Conservation (phyloP, 1,284 basidiomycete species). For the Crucibulum cyathiforme region DNA sequence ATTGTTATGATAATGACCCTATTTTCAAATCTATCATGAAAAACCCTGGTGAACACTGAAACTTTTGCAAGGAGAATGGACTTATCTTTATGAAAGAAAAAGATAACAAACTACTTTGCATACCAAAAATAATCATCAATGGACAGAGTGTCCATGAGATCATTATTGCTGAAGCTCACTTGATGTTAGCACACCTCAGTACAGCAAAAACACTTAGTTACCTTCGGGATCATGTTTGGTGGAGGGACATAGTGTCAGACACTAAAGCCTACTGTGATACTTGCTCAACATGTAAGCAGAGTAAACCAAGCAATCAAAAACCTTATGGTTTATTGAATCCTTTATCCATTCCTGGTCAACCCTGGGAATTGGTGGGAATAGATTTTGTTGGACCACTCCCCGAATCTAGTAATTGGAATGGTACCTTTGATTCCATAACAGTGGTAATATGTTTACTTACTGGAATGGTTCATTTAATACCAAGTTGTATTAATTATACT, state of each 20-base stretch:
- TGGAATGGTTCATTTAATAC: slow-evolving; percentile 37
- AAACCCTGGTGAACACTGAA: slow-evolving; percentile 17
- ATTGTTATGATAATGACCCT: slow-evolving; percentile 22
- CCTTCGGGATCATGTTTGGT: slow-evolving; percentile 36
- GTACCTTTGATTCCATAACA: too few species aligned
- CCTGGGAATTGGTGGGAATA: too few species aligned
- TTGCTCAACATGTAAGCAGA: slow-evolving; percentile 28
- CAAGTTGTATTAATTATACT: slow-evolving; percentile 28
- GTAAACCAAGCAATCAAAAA: slow-evolving; percentile 29
- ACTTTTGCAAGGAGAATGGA: slow-evolving; percentile 29
- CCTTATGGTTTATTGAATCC: slow-evolving; percentile 36
- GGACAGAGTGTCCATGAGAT: slow-evolving; percentile 30
- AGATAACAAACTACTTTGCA: slow-evolving; percentile 32
- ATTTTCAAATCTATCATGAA: slow-evolving; percentile 30
- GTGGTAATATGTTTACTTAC: too few species aligned
- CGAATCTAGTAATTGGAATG: too few species aligned
- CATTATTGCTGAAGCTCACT: slow-evolving; percentile 38
- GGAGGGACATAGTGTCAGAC: slow-evolving; percentile 30
- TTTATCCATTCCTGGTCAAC: too few species aligned
- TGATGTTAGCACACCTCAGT: slow-evolving; percentile 40
- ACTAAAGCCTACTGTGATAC: slow-evolving; percentile 19
- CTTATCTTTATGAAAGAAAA: slow-evolving; percentile 25
- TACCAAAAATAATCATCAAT: slow-evolving; percentile 33
- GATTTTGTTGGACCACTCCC: too few species aligned
- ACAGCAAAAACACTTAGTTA: slow-evolving; percentile 22